A percentile compares a stretch with the other conserved stretches of the same genome.
These are phyloP conservation scores for Trichoderma brevicompactum DNA, from an alignment of 2,329 filamentous ascomycete species.

Conservation along the genomic window DNA sequence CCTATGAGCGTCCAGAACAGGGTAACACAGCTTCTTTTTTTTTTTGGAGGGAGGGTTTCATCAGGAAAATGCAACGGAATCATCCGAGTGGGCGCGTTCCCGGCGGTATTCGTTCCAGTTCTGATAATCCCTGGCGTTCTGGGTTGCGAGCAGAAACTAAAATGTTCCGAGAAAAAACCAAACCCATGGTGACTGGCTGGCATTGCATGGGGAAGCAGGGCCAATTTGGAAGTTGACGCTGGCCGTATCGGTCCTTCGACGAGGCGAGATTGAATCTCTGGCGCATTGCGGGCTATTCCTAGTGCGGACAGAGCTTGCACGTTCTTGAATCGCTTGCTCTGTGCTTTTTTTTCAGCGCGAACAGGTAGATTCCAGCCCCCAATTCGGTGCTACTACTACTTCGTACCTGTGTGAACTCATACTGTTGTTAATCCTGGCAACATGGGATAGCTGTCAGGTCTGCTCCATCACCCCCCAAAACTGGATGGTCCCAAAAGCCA, in stretches of 20 bases:
- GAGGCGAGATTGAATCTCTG: constrained; percentile 20
- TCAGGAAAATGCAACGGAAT: constrained; percentile 6
- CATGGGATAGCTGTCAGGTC: no score
- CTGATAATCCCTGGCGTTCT: not conserved
- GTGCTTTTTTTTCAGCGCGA: no score
- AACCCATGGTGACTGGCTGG: not conserved
- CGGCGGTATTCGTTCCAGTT: not conserved
- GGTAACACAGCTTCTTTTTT: not conserved
- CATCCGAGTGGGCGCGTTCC: constrained; percentile 10
- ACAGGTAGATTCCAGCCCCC: no score
- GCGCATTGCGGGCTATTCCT: constrained; percentile 1
- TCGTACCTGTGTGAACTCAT: no score
- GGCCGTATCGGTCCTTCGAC: constrained; percentile 24
- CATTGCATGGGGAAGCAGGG: not conserved
- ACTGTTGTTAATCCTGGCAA: no score
- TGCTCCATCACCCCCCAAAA: no score
- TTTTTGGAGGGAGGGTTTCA: not conserved
- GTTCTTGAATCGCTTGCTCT: not conserved
- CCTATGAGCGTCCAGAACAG: not conserved
- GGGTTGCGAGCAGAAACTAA: not conserved
- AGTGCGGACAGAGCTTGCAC: not conserved
- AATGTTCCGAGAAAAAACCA: constrained; percentile 9
- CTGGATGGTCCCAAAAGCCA: no score
- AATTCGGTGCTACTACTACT: no score
- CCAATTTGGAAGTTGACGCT: constrained; percentile 21